phyloP scores from a whole-genome alignment of 2,329 filamentous ascomycete genomes.

The Rutstroemia sydowiana region DNA sequence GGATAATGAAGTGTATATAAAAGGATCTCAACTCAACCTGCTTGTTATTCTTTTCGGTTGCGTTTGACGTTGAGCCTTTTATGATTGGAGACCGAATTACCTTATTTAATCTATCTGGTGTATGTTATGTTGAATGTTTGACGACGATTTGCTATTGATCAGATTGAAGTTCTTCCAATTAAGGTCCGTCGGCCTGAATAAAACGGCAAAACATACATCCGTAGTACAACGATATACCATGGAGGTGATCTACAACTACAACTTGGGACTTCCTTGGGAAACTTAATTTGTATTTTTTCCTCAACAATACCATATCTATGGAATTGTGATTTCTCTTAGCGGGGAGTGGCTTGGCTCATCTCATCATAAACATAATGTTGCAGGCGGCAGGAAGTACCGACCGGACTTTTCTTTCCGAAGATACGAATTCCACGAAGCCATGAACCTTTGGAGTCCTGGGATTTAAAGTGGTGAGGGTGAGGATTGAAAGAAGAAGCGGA shows the following conservation, averaged over 20 bases:
- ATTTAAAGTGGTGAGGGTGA: neutral
- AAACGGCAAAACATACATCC: no score
- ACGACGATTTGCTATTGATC: no score
- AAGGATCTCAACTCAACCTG: no score
- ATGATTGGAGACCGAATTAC: no score
- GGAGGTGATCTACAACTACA: neutral
- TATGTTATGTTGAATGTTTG: no score
- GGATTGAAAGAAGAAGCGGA: neutral
- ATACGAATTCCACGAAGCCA: neutral
- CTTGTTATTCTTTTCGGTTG: no score
- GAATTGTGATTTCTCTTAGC: neutral
- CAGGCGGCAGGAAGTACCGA: neutral
- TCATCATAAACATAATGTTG: no score
- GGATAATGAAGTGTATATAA: neutral
- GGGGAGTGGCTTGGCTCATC: neutral
- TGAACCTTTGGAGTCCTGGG: neutral
- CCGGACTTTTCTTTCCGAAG: neutral
- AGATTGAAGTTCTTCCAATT: no score
- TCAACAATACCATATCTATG: neutral
- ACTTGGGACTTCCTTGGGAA: neutral
- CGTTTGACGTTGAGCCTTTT: no score
- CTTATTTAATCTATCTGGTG: no score
- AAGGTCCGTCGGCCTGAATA: no score
- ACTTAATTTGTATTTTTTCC: neutral
- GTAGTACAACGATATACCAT: no score